phyloP scores from a whole-genome alignment of 148 eudicot species.

The Selenicereus undatus region DNA sequence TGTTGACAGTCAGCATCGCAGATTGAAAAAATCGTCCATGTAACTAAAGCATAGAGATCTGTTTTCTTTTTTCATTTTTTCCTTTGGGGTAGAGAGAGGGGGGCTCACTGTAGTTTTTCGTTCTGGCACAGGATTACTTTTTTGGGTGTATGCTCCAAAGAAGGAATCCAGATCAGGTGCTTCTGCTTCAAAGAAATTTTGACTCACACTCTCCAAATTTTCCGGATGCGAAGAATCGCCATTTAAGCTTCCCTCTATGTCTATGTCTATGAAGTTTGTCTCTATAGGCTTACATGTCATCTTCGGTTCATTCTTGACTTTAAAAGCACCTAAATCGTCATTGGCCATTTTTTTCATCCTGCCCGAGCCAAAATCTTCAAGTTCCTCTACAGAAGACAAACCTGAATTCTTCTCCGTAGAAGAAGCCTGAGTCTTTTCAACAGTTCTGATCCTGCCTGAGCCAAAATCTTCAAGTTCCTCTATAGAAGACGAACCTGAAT shows the following conservation, averaged over 20 bases:
- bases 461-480: constrained; percentile 56
- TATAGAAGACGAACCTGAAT: constrained; percentile 36
- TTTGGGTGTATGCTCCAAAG: constrained; percentile 32
- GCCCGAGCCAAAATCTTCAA: constrained; percentile 48
- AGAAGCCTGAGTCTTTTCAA: constrained; percentile 31
- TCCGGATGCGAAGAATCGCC: constrained; percentile 16
- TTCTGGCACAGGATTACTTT: constrained; percentile 24
- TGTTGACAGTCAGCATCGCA: constrained; percentile 22
- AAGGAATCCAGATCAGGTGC: constrained; percentile 47
- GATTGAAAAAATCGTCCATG: constrained; percentile 28
- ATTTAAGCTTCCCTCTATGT: constrained; percentile 26
- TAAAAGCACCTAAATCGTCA: constrained; percentile 22
- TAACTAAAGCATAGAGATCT: not conserved
- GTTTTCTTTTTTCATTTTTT: not conserved
- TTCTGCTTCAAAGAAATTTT: constrained; percentile 20
- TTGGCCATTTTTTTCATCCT: constrained; percentile 24
- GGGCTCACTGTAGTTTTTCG: constrained; percentile 37
- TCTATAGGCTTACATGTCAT: constrained; percentile 18
- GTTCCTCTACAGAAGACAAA: constrained; percentile 43
- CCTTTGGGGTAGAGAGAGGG: not conserved
- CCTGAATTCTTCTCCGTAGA: constrained; percentile 31
- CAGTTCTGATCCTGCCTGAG: constrained; percentile 24
- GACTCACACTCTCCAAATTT: constrained; percentile 12
- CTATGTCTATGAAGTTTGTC: constrained; percentile 31
- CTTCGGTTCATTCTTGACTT: constrained; percentile 11